Evolutionary conservation across 257 asterid genomes (phyloP).

Genomic region (Nicotiana tomentosiformis): DNA sequence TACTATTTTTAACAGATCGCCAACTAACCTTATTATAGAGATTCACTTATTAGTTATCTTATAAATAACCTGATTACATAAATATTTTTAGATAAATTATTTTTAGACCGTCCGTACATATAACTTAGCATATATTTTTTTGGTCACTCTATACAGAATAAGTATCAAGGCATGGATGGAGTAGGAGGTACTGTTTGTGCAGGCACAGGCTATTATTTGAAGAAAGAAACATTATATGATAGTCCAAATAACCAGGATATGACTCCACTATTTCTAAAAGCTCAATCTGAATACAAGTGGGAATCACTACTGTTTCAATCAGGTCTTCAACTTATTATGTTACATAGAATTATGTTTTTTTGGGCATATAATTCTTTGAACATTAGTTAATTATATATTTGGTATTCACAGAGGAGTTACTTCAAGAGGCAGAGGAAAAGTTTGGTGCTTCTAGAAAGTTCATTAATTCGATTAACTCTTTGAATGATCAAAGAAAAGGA

Average conservation of each 20-base stretch:
- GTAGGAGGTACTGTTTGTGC: conserved; percentile 54
- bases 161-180: conserved; percentile 93
- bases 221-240: conserved; percentile 54
- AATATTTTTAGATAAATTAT: neutral
- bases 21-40: neutral
- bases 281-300: neutral
- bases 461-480: conserved; percentile 40
- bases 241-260: conserved; percentile 47
- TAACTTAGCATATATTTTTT: neutral
- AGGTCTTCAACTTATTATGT: neutral
- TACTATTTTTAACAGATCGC: too few relatives aligned
- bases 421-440: conserved; percentile 33
- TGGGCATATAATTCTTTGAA: neutral
- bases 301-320: neutral
- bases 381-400: neutral
- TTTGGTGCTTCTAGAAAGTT: conserved; percentile 47
- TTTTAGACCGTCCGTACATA: neutral
- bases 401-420: conserved; percentile 36
- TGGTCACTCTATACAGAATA: conserved; percentile 33
- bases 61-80: neutral
- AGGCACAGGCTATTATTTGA: conserved; percentile 69
- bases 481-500: conserved; percentile 15
- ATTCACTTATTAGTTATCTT: neutral
- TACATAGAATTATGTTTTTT: neutral
- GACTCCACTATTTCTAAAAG: neutral